Evolutionary conservation across 2,329 filamentous ascomycete species (phyloP).

Genomic region (Endoconidiophora polonica): DNA sequence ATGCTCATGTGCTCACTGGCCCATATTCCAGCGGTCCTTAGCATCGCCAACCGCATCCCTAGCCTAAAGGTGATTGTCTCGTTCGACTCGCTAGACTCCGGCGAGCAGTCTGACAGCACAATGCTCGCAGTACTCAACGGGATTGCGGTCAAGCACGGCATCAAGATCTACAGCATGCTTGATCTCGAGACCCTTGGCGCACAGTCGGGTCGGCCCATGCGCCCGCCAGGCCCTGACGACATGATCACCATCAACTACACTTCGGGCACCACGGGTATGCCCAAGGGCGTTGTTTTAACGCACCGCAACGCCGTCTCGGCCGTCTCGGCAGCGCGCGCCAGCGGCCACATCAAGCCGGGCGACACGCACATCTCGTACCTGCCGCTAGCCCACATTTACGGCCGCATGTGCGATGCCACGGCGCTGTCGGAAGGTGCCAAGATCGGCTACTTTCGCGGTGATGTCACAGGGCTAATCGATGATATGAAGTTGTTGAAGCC

Average conservation of each 20-base stretch:
- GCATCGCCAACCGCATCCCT: slow-evolving; percentile 60
- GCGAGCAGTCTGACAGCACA: slow-evolving; percentile 59
- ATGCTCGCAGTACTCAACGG: slow-evolving; percentile 65
- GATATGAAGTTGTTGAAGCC: slow-evolving; percentile 79
- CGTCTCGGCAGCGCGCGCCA: slow-evolving; percentile 41
- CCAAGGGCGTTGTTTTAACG: slow-evolving; percentile 70
- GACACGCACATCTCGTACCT: slow-evolving; percentile 73
- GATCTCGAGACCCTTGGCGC: slow-evolving; percentile 72
- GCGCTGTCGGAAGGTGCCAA: slow-evolving; percentile 53
- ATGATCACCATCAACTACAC: slow-evolving; percentile 84
- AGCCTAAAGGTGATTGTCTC: slow-evolving; percentile 75
- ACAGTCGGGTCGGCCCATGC: slow-evolving; percentile 50
- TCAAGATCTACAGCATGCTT: slow-evolving; percentile 61
- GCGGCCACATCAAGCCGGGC: slow-evolving; percentile 29
- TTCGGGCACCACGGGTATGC: slow-evolving; percentile 66
- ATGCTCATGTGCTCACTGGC: slow-evolving; percentile 64
- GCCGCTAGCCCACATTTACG: slow-evolving; percentile 86
- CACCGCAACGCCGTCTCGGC: slow-evolving; percentile 69
- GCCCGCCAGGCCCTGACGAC: slow-evolving; percentile 57
- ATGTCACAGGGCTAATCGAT: slow-evolving; percentile 71
- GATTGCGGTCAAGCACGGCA: slow-evolving; percentile 55
- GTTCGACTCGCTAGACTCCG: slow-evolving; percentile 64
- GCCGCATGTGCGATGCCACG: slow-evolving; percentile 65
- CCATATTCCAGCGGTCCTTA: slow-evolving; percentile 67
- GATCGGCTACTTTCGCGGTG: slow-evolving; percentile 88